Evolutionary conservation across 1,284 basidiomycete species (phyloP).

Genomic region (Ceratobasidium sp.): DNA sequence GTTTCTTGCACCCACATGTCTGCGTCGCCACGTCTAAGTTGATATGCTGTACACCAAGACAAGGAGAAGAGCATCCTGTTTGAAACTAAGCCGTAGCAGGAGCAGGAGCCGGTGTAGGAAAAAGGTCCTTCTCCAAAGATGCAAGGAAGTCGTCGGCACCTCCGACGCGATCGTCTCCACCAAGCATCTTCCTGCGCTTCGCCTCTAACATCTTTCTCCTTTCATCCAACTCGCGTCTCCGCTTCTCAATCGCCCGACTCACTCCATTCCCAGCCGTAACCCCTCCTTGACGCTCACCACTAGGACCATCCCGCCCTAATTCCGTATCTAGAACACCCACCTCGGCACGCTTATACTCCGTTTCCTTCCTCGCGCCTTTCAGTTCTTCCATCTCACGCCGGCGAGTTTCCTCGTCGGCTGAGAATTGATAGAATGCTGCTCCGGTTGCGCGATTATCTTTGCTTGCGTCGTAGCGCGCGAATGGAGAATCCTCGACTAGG

Average conservation of each 20-base stretch:
- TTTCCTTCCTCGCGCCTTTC: constrained; percentile 72
- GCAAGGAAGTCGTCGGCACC: constrained; percentile 73
- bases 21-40: no score
- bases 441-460: constrained; percentile 87
- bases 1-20: no score
- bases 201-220: constrained; percentile 79
- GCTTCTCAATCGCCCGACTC: constrained; percentile 78
- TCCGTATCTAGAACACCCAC: constrained; percentile 66
- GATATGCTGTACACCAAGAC: neutral
- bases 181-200: constrained; percentile 72
- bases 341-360: constrained; percentile 70
- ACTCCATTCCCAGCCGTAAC: constrained; percentile 39
- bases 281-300: constrained; percentile 46
- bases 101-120: constrained; percentile 21
- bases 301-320: constrained; percentile 47
- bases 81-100: neutral
- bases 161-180: constrained; percentile 47
- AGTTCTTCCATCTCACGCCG: constrained; percentile 82
- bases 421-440: constrained; percentile 91
- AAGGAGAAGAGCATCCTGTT: neutral
- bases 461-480: constrained; percentile 83
- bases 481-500: constrained; percentile 75
- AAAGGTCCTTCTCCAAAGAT: constrained; percentile 64
- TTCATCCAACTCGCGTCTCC: constrained; percentile 82
- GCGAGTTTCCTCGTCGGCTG: constrained; percentile 79